Evolutionary conservation across 805 yeast species (phyloP).

Genomic region (Zygoascus bituminiphila): DNA sequence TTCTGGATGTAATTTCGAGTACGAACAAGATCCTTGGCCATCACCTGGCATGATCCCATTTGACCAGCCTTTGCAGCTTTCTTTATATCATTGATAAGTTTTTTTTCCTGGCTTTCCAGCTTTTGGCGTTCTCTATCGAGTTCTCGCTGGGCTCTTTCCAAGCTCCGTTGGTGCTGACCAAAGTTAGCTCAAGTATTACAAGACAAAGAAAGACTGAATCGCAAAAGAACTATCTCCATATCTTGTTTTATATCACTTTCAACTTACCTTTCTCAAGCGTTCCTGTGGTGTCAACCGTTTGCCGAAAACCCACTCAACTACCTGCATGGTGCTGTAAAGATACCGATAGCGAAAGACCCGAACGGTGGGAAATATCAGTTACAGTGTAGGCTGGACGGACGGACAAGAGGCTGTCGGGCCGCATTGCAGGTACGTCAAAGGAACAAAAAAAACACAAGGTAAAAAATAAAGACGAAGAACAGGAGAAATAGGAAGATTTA

Average conservation of each 20-base stretch:
- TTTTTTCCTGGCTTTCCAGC: constrained; percentile 87
- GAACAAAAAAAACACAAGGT: too few relatives aligned
- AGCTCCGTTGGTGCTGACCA: constrained; percentile 78
- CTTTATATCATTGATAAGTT: constrained; percentile 74
- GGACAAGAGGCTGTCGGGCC: too few relatives aligned
- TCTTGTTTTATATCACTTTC: too few relatives aligned
- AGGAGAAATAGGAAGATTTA: too few relatives aligned
- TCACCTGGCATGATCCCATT: constrained; percentile 80
- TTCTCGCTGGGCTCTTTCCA: constrained; percentile 92
- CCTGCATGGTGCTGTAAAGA: constrained; percentile 36
- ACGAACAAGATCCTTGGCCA: constrained; percentile 90
- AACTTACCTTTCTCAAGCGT: constrained; percentile 61
- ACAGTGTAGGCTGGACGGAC: too few relatives aligned
- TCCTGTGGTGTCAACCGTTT: constrained; percentile 92
- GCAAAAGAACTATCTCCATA: too few relatives aligned
- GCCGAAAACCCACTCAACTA: constrained; percentile 94
- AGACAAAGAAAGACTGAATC: too few relatives aligned
- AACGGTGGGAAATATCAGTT: too few relatives aligned
- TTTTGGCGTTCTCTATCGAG: constrained; percentile 79
- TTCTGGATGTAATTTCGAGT: constrained; percentile 77
- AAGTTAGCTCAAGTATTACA: not conserved
- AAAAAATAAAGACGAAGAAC: too few relatives aligned
- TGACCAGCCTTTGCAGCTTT: constrained; percentile 89
- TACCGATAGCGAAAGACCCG: too few relatives aligned
- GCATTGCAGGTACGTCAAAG: too few relatives aligned